Evolutionary conservation across 805 yeast genomes (phyloP), one percentile per base, ranked within the genome.

Genomic region (Brettanomyces sp.): DNA sequence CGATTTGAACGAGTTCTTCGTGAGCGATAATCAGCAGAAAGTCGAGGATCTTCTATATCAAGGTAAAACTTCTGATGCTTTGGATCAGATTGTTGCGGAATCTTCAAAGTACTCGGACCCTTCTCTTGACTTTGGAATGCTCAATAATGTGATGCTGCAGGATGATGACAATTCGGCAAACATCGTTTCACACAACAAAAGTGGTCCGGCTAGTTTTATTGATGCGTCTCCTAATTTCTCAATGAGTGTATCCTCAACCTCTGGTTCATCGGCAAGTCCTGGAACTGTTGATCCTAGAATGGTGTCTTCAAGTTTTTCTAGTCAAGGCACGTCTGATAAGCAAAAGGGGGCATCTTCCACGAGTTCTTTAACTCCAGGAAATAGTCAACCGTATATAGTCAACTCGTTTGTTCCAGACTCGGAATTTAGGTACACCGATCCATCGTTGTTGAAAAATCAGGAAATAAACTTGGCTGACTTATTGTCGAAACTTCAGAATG

Each of bases 11-110:
- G 47, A 46, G 9, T 49, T 49, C 44, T 42, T 49, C 5, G 44
- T 44, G 22, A 43, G 24, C 28, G 42, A 25, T 40, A n/a, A 23
- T 5, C 24, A 25, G 22, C n/a, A 40, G 14, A 21, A 40, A 13
- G 35, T 40, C 42, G 36, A 47, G 8, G 51, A 47, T 24, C 39
- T 55, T 33, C 32, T 52, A n/a, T 28, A 28, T 28, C 49, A 45
- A 35, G 57, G 50, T 3, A 45, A 54, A 43, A 45, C 50, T 22
- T 56, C 55, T 28, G 47, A 36, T 18, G 43, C 54, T 37, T 35
- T 56, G 25, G 48, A 53, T 14, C 48, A 48, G 5, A 44, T 56
- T 3, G 43, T 48, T 14, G 28, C 33, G 8, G 56, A 47, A 36
- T 32, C 35, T 8, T 24, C 23, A 4, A 28, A 25, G 11, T 36